Evolutionary conservation across 2,329 filamentous ascomycete species (phyloP).

Genomic region (Aspergillus udagawae): DNA sequence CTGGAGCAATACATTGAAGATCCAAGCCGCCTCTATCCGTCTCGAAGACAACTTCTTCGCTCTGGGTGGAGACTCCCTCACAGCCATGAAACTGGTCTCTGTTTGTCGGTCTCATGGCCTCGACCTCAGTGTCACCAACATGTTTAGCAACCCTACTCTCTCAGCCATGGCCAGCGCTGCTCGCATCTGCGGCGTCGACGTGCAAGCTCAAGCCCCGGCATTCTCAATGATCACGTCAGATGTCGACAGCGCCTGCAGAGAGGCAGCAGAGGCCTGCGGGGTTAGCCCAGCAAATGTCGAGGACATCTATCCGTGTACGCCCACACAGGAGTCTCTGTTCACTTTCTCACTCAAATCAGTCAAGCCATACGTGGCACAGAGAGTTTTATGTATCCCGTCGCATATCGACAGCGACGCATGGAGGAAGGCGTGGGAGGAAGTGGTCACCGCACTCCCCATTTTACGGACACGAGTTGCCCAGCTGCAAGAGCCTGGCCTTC

Average conservation of each 20-base stretch:
- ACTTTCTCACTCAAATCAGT: constrained; percentile 43
- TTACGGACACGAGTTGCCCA: constrained; percentile 45
- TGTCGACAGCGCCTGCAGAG: constrained; percentile 28
- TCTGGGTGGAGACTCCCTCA: constrained; percentile 32
- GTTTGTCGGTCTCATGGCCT: constrained; percentile 26
- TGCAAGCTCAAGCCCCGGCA: constrained; percentile 20
- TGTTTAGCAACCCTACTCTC: constrained; percentile 32
- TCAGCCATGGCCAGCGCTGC: constrained; percentile 42
- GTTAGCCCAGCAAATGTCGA: constrained; percentile 25
- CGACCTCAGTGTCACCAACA: constrained; percentile 33
- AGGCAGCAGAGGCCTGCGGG: constrained; percentile 36
- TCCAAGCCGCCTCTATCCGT: constrained; percentile 32
- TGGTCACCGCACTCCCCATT: constrained; percentile 40
- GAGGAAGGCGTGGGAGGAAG: constrained; percentile 43
- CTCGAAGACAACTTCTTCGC: constrained; percentile 36
- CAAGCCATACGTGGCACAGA: constrained; percentile 45
- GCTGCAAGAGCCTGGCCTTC: constrained; percentile 29
- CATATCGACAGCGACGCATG: constrained; percentile 35
- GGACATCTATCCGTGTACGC: constrained; percentile 42
- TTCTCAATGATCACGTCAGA: constrained; percentile 33
- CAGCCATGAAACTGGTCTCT: constrained; percentile 33
- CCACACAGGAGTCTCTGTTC: constrained; percentile 42
- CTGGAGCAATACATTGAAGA: constrained; percentile 32
- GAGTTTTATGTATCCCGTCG: constrained; percentile 35
- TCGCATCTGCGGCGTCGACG: constrained; percentile 23